Base-by-base conservation (phyloP, 1,284 basidiomycete genomes). In the Heterobasidion parviporum region DNA sequence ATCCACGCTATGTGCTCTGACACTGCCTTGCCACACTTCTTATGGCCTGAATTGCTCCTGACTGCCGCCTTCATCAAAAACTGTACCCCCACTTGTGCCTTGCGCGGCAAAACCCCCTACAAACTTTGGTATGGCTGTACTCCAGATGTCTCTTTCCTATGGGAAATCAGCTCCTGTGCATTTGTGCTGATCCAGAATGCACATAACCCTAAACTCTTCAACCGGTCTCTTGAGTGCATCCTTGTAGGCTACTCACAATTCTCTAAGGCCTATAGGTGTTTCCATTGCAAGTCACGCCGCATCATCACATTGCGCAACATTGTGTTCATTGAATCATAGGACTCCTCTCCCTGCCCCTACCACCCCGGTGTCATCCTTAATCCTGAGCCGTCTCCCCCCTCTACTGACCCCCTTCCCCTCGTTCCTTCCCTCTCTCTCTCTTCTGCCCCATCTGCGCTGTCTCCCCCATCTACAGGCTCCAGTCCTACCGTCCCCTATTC, bases 211-310 rank as follows among this genome's bases (percentile, higher is more conserved):
- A 72, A 72, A 53, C 57, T 71, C 32, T 63, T 60, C 38, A 62
- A 62, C 1, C 60, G 65, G 0, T 70, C 68, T 2, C 43, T 67
- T 12, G 66, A 72, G 57, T 70, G 69, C 35, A 55, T 70, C 1
- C 64, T 74, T 3, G 64, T 72, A 34, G 70, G 70, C 0, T 73
- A 74, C 53, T 62, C 60, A 2, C 38, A 54, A 0, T 57, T 65
- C 15, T 67, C 69, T 0, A 73, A 72, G 57, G 60, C 69, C 0
- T 73, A 72, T 53, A 47, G 66, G 10, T 45, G 36, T 9, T 53
- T 10, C 5, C 36, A 45, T 18, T 36, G 16, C 3, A n/a, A 15
- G 36, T 53, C 52, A 16, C 15, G 36, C 6, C n/a, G 20, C 36
- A 10, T 53, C 41, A 6, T 18, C 9, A 18, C 44, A n/a, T 53